Base-by-base conservation (phyloP, 2,329 filamentous ascomycete species). In the Fusarium pseudograminearum region DNA sequence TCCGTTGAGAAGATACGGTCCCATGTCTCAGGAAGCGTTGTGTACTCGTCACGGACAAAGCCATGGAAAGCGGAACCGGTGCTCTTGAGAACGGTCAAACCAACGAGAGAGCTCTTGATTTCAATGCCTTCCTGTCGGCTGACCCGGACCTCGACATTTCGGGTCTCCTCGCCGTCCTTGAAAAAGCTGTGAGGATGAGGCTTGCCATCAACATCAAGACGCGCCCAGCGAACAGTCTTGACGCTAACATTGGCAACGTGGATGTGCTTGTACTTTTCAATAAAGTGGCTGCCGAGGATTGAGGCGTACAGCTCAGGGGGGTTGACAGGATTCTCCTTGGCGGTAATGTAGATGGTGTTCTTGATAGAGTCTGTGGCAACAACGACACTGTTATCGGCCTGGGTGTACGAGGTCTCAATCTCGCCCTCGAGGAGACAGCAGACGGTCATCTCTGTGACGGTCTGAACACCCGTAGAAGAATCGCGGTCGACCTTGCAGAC, bases 301-400 rank as follows among this genome's bases (percentile, higher is more conserved):
- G 91, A 88, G 72, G 92, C 95, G 80, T 93, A 99, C 68, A 97
- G 89, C 85, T 99, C 96, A 1, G 96, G 95, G 18, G 96, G 94
- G 73, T 91, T 93, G 74, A 99, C 92, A 34, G 94, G 93, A 83
- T 97, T 86, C 82, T 97, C 91, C 84, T 97, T 98, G 77, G 96
- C 95, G 78, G 93, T 91, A 83, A 99, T 94, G 85, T 96, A 97
- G 78, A 93, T 90, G 75, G 92, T 98, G 83, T 99, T 97, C 85
- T 99, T 99, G 84, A 98, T 97, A 28, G 94, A 95, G 82, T 99
- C 96, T 65, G 96, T 99, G 69, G 96, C 94, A 65, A 99, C 95
- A 62, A 99, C 89, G 71, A 97, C 93, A 76, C 91, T 92, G 86
- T 99, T 99, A 84, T 99, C 94, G 74, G 93, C 95, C 77, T 88